Base-by-base conservation (phyloP, 1,139 yeast species). In the Protomyces inundatus region DNA sequence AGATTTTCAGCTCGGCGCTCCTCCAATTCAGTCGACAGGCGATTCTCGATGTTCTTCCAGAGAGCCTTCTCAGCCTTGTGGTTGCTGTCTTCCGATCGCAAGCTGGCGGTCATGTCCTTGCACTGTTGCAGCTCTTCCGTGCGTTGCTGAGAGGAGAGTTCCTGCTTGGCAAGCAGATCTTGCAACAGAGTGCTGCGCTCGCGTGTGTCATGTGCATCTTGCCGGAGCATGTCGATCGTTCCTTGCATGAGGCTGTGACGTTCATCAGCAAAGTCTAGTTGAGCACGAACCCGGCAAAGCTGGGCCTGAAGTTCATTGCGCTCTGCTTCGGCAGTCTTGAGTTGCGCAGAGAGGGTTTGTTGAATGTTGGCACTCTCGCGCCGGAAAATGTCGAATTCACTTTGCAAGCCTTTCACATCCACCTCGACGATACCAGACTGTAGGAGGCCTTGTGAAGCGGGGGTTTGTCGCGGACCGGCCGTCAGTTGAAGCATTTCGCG, bases 1-100 rank as follows among this genome's bases (percentile, higher is more conserved):
- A 80, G 75, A 70, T 84, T 84, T 71, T 90, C 96, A 4, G 79
- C 79, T 60, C 80, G 76, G 65, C 88, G 76, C 46, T 79, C 81
- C 4, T 77, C 75, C 57, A 84, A 79, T 66, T 87, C 93, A 35
- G 77, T 77, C 45, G 80, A 76, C 59, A 87, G 74, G n/a, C 87
- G 78, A 14, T 75, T 73, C 67, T 84, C 86, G 42, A 82, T 72
- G 0, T 83, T 72, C 56, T 77, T 75, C 77, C 83, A 78, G 56
- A 85, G 72, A 1, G 78, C 75, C 66, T 80, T 82, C 69, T 88
- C 93, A 1, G 86, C 82, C 66, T 77, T 76, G 61, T 85, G 75
- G 64, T 81, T 82, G 30, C 79, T 78, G 10, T 83, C 68, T 51
- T 82, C 81, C 10, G 81, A 75, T 48, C 79, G 79, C 39, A 79